Base-by-base conservation (phyloP, 306 rosid species). In the Fragaria vesca region DNA sequence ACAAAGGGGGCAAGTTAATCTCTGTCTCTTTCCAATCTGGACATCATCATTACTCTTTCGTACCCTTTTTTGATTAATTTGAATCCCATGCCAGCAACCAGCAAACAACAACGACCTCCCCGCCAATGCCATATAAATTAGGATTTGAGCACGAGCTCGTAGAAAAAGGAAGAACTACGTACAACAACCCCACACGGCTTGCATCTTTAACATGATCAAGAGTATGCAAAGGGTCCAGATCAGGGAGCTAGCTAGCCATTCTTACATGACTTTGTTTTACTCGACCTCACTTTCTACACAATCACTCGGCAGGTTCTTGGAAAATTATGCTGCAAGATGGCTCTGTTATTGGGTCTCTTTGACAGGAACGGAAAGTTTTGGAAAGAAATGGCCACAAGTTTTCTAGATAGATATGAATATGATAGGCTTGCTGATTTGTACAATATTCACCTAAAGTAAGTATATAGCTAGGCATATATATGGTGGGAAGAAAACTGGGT, bases 241-340 rank as follows among this genome's bases (percentile, higher is more conserved):
- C 4, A 12, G 66, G 17, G 66, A 26, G 7, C 32, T 62, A 38
- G 26, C 67, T 12, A 40, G 1, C 8, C 13, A 62, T 28, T 61
- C 67, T 28, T 30, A 0, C 17, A 30, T 62, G 43, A 5, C 32
- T 63, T 32, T 16, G 24, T 32, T 28, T 16, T 16, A 62, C 68
- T 62, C 68, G 43, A 2, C 1, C 68, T 62, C 75, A 30, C 26
- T 82, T 80, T 82, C 86, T 77, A 36, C 66, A 51, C 42, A 74
- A 58, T 55, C 43, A 52, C 84, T 10, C 1, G 45, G 88, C 12
- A 81, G 10, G 75, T 87, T 84, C 87, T 26, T 47, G 79, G 87
- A 83, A 83, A 69, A 15, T 65, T 28, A 73, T 12, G 34, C 34
- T 32, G 34, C 34, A 2, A 32, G 34, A 32, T 32, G 0, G 4